These are phyloP conservation scores for Colletotrichum horii DNA, from an alignment of 2,329 filamentous ascomycete genomes.

Conservation along the genomic window DNA sequence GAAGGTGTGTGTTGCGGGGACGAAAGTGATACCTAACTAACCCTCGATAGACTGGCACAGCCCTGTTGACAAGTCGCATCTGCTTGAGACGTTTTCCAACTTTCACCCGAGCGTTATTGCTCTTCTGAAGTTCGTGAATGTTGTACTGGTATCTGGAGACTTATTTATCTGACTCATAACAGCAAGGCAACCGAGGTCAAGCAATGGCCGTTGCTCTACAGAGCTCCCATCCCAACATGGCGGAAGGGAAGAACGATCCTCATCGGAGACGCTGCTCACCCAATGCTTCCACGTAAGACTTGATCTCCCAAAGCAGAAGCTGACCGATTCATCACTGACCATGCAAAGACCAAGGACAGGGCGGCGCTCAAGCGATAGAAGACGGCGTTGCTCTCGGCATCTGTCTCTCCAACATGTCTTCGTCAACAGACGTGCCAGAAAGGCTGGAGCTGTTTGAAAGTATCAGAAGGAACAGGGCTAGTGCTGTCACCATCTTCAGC, in stretches of 20 bases:
- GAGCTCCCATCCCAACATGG: conserved; percentile 36
- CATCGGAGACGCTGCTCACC: conserved; percentile 42
- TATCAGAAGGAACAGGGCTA: conserved; percentile 32
- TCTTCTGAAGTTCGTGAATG: conserved; percentile 29
- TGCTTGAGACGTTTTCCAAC: conserved; percentile 31
- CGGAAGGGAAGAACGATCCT: conserved; percentile 34
- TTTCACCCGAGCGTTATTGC: conserved; percentile 31
- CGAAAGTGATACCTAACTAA: not conserved
- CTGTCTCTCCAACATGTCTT: conserved; percentile 26
- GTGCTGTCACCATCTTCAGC: conserved; percentile 42
- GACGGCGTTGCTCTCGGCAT: conserved; percentile 38
- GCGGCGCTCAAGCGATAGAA: conserved; percentile 39
- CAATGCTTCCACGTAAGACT: conserved; percentile 40
- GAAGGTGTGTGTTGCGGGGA: not conserved
- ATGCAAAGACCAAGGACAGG: conserved; percentile 40
- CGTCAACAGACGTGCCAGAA: conserved; percentile 22
- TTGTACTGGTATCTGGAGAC: accelerated
- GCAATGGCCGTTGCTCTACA: conserved; percentile 40
- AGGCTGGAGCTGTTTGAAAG: conserved; percentile 29
- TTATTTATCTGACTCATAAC: not conserved
- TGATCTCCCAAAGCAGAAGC: accelerated
- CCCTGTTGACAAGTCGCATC: conserved; percentile 29
- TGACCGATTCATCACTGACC: not conserved
- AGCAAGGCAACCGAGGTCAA: conserved; percentile 40
- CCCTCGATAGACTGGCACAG: not conserved